Evolutionary conservation across 2,329 filamentous ascomycete genomes (phyloP), one percentile per base, ranked within the genome.

Genomic region (Penicillium sclerotiorum): DNA sequence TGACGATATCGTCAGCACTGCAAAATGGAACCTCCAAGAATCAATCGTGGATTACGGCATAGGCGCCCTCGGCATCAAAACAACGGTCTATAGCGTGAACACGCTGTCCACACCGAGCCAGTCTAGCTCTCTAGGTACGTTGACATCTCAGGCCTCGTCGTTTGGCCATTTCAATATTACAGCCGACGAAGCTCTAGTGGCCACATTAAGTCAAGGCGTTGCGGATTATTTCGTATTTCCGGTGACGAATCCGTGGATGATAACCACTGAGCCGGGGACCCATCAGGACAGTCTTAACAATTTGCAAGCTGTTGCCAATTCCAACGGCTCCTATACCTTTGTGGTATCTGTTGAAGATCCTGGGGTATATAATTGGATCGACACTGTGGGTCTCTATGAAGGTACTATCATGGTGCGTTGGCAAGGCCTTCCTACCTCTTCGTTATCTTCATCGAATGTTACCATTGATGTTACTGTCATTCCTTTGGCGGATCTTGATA

Each of bases 351-450:
- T 33, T 15, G n/a, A 37, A 23, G 51, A 53, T 35, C 47, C 51
- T 1, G 51, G 47, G 5, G 43, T 53, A 13, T 53, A 53, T 44
- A 53, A 53, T 20, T 53, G 51, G 51, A n/a, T 53, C n/a, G 47
- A 51, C 15, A 53, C 39, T 11, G 47, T 47, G 21, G 47, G 42
- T 1, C 20, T 50, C 12, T 23, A 36, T 23, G 47, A 53, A 21
- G 51, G 47, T 3, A 47, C 43, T 5, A 44, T 46, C 9, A 53
- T 53, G 51, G 51, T 50, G 20, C 51, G 47, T 21, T 53, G 51
- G 47, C 47, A 53, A 27, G 47, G 47, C n/a, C 17, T 53, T 13
- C 30, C 47, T 17, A 32, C 47, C 9, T 36, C 40, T n/a, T 18
- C 32, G 5, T n/a, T 37, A 8, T 47, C 44, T 13, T 43, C 44